A percentile compares a stretch with the other conserved stretches of the same genome.
Evolutionary conservation across 345 rosid genomes (phyloP).

Genomic region (Excoecaria cochinchinensis): DNA sequence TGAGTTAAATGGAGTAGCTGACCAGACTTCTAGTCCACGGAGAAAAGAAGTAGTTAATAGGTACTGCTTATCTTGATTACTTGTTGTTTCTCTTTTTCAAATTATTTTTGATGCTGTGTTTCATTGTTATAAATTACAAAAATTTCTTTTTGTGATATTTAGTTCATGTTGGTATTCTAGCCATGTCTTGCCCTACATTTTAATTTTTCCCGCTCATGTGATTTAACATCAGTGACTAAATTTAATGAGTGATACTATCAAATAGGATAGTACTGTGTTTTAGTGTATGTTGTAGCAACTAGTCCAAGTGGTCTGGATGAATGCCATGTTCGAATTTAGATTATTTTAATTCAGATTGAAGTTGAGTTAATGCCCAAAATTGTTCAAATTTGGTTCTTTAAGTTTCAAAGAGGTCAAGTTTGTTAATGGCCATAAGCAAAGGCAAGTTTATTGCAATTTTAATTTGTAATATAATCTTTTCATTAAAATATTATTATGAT

Average conservation of each 20-base stretch:
- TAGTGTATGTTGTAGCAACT: neutral
- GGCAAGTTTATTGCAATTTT: neutral
- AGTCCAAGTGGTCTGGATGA: neutral
- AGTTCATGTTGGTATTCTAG: neutral
- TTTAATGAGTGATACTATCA: neutral
- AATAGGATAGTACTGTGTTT: neutral
- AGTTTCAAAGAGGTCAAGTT: neutral
- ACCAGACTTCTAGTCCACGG: slow-evolving; percentile 41
- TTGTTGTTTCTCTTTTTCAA: neutral
- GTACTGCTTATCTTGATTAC: slow-evolving; percentile 20
- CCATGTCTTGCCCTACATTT: neutral
- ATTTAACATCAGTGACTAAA: neutral
- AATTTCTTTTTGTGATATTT: neutral
- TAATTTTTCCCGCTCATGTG: neutral
- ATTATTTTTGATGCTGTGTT: neutral
- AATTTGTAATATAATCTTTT: neutral
- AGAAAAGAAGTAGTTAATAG: slow-evolving; percentile 47
- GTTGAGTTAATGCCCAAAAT: neutral
- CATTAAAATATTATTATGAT: neutral
- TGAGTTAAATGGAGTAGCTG: slow-evolving; percentile 33
- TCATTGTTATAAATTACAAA: neutral
- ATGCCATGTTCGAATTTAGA: neutral
- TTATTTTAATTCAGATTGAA: neutral
- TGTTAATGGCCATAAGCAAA: neutral
- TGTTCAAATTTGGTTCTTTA: neutral